Evolutionary conservation across 495 filamentous ascomycete genomes (phyloP).

Genomic region (Neurospora sp.): DNA sequence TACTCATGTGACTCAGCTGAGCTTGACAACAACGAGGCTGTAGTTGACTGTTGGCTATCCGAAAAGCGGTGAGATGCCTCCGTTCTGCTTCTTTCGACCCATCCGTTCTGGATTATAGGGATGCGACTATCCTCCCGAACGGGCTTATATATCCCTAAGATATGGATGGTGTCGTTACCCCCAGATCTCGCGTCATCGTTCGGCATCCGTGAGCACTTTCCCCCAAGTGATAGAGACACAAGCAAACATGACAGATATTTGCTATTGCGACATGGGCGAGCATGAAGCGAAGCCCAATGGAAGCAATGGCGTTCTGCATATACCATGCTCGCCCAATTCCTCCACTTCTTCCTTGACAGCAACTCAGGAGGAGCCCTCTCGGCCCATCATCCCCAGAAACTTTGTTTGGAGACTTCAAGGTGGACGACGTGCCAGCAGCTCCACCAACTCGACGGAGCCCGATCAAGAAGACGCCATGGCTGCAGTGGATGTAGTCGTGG

Average conservation of each 20-base stretch:
- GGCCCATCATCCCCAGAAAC: constrained; percentile 1
- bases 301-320: neutral
- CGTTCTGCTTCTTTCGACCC: constrained; percentile 26
- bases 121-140: neutral
- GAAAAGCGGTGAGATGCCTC: constrained; percentile 29
- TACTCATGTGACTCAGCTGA: neutral
- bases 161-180: constrained; percentile 17
- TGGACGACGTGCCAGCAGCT: constrained; percentile 11
- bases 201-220: neutral
- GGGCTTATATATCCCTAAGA: neutral
- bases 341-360: neutral
- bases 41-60: neutral
- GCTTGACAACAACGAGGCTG: neutral
- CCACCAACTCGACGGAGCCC: constrained; percentile 1
- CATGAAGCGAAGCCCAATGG: neutral
- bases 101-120: constrained; percentile 22
- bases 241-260: neutral
- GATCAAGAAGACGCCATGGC: constrained; percentile 8
- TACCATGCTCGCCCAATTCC: constrained; percentile 7
- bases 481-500: constrained; percentile 16
- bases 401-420: constrained; percentile 23
- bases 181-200: constrained; percentile 26
- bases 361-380: neutral
- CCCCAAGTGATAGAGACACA: neutral
- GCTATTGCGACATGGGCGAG: neutral